A percentile compares a stretch with the other conserved stretches of the same genome.
phyloP scores from a whole-genome alignment of 2,329 filamentous ascomycete species.

The Leptographium wingfieldii region DNA sequence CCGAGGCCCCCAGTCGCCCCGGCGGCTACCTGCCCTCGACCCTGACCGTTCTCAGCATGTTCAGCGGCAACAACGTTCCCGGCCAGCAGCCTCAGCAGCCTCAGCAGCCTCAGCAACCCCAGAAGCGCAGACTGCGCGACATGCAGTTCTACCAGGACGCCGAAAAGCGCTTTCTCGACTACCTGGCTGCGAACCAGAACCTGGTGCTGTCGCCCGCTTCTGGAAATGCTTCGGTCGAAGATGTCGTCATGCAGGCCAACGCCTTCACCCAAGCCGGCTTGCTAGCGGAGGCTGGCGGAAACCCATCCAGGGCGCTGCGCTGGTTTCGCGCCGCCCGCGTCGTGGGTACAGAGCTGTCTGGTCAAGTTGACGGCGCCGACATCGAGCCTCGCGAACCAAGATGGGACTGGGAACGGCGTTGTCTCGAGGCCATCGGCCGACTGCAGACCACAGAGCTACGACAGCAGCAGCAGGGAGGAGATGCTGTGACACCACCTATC shows the following conservation, averaged over 20 bases:
- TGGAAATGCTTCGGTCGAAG: neutral
- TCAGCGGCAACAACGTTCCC: conserved; percentile 10
- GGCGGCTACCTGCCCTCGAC: conserved; percentile 23
- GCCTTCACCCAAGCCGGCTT: conserved; percentile 24
- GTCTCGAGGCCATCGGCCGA: conserved; percentile 18
- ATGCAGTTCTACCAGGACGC: conserved; percentile 14
- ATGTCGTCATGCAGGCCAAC: conserved; percentile 16
- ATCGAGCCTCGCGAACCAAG: neutral
- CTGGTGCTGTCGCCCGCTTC: neutral
- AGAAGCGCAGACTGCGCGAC: neutral
- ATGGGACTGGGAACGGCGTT: conserved; percentile 24
- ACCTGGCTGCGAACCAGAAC: conserved; percentile 8
- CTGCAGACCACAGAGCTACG: conserved; percentile 13
- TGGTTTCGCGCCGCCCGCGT: conserved; percentile 12
- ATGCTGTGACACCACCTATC: neutral
- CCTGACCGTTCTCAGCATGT: conserved; percentile 18
- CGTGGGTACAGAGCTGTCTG: neutral
- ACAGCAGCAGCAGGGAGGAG: conserved; percentile 5
- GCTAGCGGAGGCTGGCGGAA: conserved; percentile 12
- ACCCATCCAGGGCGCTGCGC: conserved; percentile 17
- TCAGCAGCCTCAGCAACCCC: neutral
- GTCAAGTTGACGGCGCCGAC: conserved; percentile 1
- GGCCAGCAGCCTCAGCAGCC: neutral
- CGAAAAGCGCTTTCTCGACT: conserved; percentile 13
- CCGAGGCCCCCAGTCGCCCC: neutral